Conservation (phyloP, 192 early-diverging fungal species). For the Spizellomyces punctatus region DNA sequence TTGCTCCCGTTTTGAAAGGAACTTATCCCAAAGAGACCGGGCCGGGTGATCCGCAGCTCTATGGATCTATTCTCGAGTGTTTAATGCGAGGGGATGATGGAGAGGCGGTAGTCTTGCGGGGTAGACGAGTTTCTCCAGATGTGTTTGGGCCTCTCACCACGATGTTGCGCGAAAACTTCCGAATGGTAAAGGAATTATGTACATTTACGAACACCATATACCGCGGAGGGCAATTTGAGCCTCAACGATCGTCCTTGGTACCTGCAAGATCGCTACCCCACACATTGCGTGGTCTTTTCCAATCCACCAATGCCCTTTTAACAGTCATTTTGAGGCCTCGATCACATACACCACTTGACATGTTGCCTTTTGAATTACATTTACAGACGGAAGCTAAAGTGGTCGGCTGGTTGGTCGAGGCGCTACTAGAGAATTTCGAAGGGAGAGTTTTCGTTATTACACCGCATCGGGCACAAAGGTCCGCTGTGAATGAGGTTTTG, state of each 20-base stretch:
- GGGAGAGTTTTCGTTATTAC: slow-evolving; percentile 38
- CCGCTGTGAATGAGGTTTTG: not conserved
- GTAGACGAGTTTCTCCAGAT: not conserved
- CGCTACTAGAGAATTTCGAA: not conserved
- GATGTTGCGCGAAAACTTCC: slow-evolving; percentile 45
- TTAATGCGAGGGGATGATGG: slow-evolving; percentile 9
- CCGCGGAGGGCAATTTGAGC: slow-evolving; percentile 17
- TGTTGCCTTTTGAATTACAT: slow-evolving; percentile 16
- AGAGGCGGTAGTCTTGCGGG: not conserved
- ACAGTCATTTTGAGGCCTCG: not conserved
- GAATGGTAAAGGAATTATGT: slow-evolving; percentile 38
- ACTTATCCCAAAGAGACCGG: slow-evolving; percentile 18
- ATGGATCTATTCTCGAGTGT: slow-evolving; percentile 42
- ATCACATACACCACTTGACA: not conserved
- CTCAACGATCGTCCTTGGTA: not conserved
- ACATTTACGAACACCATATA: slow-evolving; percentile 32
- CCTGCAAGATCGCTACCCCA: not conserved
- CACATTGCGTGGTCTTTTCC: not conserved
- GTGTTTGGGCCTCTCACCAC: slow-evolving; percentile 10
- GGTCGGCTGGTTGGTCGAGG: slow-evolving; percentile 23
- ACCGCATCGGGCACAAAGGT: slow-evolving; percentile 40
- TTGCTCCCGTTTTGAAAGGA: slow-evolving; percentile 36
- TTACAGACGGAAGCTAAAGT: slow-evolving; percentile 23
- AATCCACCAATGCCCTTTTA: not conserved
- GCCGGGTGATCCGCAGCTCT: slow-evolving; percentile 22